Evolutionary conservation across 495 filamentous ascomycete species (phyloP), one percentile per base, ranked within the genome.

Genomic region (Xeromyces bisporus): DNA sequence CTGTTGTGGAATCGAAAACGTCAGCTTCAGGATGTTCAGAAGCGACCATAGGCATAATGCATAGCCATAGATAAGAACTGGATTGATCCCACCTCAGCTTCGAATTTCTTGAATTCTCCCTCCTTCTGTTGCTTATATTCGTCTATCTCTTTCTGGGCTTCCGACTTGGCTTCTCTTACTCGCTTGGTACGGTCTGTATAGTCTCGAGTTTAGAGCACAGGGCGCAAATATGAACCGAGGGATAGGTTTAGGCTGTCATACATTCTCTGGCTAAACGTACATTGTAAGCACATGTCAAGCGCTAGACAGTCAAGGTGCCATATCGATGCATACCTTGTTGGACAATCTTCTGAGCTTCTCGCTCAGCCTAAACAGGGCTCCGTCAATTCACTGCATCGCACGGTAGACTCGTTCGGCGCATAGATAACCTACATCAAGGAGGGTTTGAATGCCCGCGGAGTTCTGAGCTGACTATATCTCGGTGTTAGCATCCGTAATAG

Each of bases 261-360:
- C 77, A 82, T 71, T 82, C 77, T 69, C 77, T 62, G 36, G 77
- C 77, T 80, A 42, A 29, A 51, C 5, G 23, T n/a, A 26, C 44
- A 39, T 32, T 33, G 39, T 15, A 9, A 28, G 41, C 32, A 35
- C 37, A 46, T 64, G 66, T 53, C 48, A 39, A 25, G 35, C 26
- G 28, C 27, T 26, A 15, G 36, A 31, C 26, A 37, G 20, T 26
- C 14, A 31, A 27, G 29, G 10, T 3, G 17, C 9, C 15, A 15
- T 28, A 9, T 26, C 11, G 34, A 27, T n/a, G 48, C 58, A 23
- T 47, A 89, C 85, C 75, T 76, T 86, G 80, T 55, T 94, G 86
- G 18, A 97, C 89, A 53, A 96, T 97, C 68, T 93, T 94, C 60
- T 93, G 85, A 41, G 89, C 89, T 60, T 97, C 89, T 63, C 83